A percentile compares a stretch with the other conserved stretches of the same genome.
Conservation (phyloP, 2,329 filamentous ascomycete genomes). For the Calonectria fujianensis region DNA sequence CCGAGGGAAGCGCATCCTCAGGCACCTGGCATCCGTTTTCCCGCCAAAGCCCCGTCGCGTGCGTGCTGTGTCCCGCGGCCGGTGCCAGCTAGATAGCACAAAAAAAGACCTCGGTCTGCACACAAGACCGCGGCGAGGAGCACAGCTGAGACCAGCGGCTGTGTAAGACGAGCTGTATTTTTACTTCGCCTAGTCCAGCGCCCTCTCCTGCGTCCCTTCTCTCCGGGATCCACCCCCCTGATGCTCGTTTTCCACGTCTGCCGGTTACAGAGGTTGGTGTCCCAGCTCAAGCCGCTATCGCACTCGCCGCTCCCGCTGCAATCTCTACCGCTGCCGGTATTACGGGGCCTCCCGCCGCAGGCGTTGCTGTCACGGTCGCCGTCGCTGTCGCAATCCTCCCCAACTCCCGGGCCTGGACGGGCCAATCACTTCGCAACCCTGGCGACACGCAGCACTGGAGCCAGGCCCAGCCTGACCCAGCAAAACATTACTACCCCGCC, state of each 20-base stretch:
- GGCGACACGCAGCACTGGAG: slow-evolving; percentile 51
- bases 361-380: slow-evolving; percentile 35
- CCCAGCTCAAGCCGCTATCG: slow-evolving; percentile 39
- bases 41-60: slow-evolving; percentile 25
- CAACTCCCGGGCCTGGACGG: slow-evolving; percentile 44
- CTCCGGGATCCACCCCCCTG: slow-evolving; percentile 52
- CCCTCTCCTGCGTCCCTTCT: slow-evolving; percentile 46
- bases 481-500: slow-evolving; percentile 59
- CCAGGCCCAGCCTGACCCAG: slow-evolving; percentile 50
- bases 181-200: slow-evolving; percentile 33
- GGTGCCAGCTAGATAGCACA: slow-evolving; percentile 20
- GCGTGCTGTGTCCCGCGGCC: slow-evolving; percentile 24
- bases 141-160: slow-evolving; percentile 3
- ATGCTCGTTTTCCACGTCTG: slow-evolving; percentile 49
- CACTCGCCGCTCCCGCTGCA: slow-evolving; percentile 22
- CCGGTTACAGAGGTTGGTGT: slow-evolving; percentile 50
- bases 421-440: slow-evolving; percentile 53
- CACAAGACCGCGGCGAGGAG: slow-evolving; percentile 47
- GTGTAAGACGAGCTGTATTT: slow-evolving; percentile 40
- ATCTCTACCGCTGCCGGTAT: slow-evolving; percentile 27
- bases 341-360: slow-evolving; percentile 34
- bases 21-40: slow-evolving; percentile 40
- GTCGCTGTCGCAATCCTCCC: slow-evolving; percentile 41
- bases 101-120: slow-evolving; percentile 51
- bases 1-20: slow-evolving; percentile 27